Percentiles rank a stretch among this genome's conserved stretches.
Conservation (phyloP, 345 rosid genomes). For the Conringia planisiliqua region DNA sequence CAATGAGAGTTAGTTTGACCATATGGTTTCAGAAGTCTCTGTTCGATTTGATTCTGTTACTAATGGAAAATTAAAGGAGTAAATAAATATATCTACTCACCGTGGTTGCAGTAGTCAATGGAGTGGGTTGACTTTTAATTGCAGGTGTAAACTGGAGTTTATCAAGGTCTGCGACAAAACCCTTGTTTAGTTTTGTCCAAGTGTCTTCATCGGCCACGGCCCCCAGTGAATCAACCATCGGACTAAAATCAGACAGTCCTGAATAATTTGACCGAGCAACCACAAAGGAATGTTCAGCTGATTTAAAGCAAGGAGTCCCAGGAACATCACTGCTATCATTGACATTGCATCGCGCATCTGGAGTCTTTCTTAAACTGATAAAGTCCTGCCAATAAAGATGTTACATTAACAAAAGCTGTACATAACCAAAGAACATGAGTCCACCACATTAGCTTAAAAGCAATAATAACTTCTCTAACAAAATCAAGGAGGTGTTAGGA, state of each 20-base stretch:
- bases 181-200: conserved; percentile 90
- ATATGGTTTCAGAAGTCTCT: not conserved
- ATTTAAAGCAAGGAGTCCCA: conserved; percentile 60
- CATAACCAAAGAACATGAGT: not conserved
- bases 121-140: conserved; percentile 60
- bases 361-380: conserved; percentile 34
- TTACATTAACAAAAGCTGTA: not conserved
- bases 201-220: conserved; percentile 92
- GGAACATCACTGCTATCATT: conserved; percentile 44
- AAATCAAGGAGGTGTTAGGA: not conserved
- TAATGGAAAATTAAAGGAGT: conserved; percentile 1
- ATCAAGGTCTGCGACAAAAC: conserved; percentile 80
- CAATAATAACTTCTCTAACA: not conserved
- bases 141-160: conserved; percentile 71
- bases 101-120: conserved; percentile 42
- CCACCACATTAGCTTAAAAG: not conserved
- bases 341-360: conserved; percentile 41
- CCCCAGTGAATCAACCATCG: conserved; percentile 71
- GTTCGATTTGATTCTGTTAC: not conserved
- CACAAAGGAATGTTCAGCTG: conserved; percentile 65
- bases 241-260: conserved; percentile 63
- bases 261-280: conserved; percentile 69
- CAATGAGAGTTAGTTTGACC: not conserved
- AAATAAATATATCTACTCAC: conserved; percentile 46
- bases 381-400: conserved; percentile 21